phyloP scores from a whole-genome alignment of 83 land plant species.

The Larix sibirica region DNA sequence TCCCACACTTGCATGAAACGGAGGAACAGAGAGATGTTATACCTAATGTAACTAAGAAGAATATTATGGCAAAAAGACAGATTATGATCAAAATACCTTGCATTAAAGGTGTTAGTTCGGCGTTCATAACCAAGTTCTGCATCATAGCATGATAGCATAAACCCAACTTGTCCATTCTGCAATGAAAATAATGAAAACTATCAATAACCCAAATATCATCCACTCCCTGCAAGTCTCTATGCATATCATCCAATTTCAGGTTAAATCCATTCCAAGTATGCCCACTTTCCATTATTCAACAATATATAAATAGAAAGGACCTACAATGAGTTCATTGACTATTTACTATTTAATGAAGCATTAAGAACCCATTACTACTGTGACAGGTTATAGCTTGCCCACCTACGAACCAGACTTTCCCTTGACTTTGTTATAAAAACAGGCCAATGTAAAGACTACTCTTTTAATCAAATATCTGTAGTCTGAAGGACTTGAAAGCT shows the following conservation, averaged over 20 bases:
- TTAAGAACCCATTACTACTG: too few relatives aligned
- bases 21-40: background rate
- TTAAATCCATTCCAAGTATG: too few relatives aligned
- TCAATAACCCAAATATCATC: background rate
- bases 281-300: too few relatives aligned
- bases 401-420: too few relatives aligned
- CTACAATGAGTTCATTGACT: too few relatives aligned
- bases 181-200: background rate
- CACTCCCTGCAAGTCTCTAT: background rate
- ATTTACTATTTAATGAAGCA: too few relatives aligned
- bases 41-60: background rate
- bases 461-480: background rate
- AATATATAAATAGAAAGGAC: too few relatives aligned
- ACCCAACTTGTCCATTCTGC: constrained; percentile 58
- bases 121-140: constrained; percentile 47
- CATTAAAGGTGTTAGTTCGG: constrained; percentile 32
- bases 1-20: background rate
- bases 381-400: too few relatives aligned
- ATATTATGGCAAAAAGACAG: background rate
- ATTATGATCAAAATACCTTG: constrained; percentile 29
- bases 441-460: too few relatives aligned
- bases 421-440: too few relatives aligned
- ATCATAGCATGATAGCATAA: constrained; percentile 57
- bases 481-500: background rate
- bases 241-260: too few relatives aligned